A percentile compares a stretch with the other conserved stretches of the same genome.
phyloP scores from a whole-genome alignment of 345 rosid genomes.

The Citrus trifoliata region DNA sequence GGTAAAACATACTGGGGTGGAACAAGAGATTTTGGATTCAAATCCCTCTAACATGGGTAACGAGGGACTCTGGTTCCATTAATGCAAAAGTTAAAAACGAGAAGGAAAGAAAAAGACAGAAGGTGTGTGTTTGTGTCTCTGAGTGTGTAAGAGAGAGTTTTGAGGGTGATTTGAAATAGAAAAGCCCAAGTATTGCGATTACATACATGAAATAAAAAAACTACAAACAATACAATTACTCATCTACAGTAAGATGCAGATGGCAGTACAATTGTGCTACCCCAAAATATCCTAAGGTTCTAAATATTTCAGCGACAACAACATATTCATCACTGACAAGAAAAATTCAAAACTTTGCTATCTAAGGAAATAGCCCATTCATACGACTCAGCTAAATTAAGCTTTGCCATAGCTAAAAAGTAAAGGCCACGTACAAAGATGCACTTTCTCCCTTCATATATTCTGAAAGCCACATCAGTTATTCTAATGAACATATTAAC shows the following conservation, averaged over 20 bases:
- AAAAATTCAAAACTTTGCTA: not conserved
- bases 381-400: not conserved
- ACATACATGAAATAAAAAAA: not conserved
- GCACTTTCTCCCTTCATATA: not conserved
- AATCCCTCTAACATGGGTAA: no score
- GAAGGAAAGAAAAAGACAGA: not conserved
- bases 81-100: not conserved
- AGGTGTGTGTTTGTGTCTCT: not conserved
- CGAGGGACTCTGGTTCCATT: not conserved
- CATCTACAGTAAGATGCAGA: not conserved
- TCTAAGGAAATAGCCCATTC: not conserved
- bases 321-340: slow-evolving; percentile 1
- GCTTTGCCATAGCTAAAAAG: not conserved
- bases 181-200: not conserved
- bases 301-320: not conserved
- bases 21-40: no score
- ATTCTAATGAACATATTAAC: not conserved
- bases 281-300: not conserved
- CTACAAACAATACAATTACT: not conserved
- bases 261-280: not conserved
- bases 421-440: not conserved
- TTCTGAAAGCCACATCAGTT: not conserved
- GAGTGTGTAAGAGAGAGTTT: not conserved
- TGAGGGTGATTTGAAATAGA: not conserved
- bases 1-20: not conserved